Conservation (phyloP, 305 asterid genomes). For the Fraxinus sp. region DNA sequence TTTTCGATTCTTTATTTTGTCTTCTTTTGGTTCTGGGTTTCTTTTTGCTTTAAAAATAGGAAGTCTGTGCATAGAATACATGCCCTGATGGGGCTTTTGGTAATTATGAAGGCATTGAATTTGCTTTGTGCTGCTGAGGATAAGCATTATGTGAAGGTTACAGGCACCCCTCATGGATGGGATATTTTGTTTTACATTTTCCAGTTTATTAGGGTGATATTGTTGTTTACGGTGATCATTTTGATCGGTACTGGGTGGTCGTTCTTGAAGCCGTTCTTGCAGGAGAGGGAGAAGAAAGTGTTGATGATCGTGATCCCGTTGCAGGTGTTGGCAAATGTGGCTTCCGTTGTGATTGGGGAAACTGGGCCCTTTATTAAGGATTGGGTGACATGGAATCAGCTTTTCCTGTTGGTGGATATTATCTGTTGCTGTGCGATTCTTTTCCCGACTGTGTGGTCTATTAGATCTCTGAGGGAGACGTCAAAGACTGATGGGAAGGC, state of each 20-base stretch:
- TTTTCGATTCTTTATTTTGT: constrained; percentile 64
- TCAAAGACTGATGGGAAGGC: constrained; percentile 99
- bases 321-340: constrained; percentile 90
- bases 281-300: constrained; percentile 97
- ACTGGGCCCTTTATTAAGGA: constrained; percentile 95
- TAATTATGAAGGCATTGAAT: constrained; percentile 82
- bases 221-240: constrained; percentile 88
- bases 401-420: constrained; percentile 84
- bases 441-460: constrained; percentile 98
- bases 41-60: constrained; percentile 48
- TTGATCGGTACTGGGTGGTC: constrained; percentile 99
- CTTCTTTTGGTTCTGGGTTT: constrained; percentile 67
- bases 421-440: constrained; percentile 91
- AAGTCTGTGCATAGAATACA: constrained; percentile 84
- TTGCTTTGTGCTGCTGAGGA: constrained; percentile 92
- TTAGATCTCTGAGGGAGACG: constrained; percentile 91
- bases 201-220: constrained; percentile 82
- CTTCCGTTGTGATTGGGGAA: constrained; percentile 88
- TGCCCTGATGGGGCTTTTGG: constrained; percentile 72
- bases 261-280: constrained; percentile 91
- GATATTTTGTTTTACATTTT: constrained; percentile 93
- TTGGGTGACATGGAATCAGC: constrained; percentile 98
- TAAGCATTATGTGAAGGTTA: constrained; percentile 88
- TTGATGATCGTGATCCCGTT: constrained; percentile 97
- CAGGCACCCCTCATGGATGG: constrained; percentile 99